phyloP scores from a whole-genome alignment of 768 basidiomycete genomes.

The Tephrocybe sp. region DNA sequence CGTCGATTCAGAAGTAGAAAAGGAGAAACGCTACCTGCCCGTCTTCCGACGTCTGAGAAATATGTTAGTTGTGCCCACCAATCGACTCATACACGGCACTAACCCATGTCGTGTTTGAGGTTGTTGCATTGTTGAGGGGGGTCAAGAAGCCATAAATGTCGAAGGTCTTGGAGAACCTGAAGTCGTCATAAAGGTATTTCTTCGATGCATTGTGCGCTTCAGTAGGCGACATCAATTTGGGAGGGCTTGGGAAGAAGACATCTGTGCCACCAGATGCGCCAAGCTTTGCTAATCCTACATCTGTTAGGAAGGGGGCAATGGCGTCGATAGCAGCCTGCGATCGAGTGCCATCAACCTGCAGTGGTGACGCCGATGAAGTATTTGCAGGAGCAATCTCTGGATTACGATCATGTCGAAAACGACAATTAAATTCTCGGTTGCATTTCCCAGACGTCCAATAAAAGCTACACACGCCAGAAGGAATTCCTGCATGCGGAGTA shows the following conservation, averaged over 20 bases:
- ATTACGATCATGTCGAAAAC: conserved; percentile 34
- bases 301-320: conserved; percentile 46
- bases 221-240: conserved; percentile 37
- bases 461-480: conserved; percentile 42
- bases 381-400: conserved; percentile 3
- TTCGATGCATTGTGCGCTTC: conserved; percentile 47
- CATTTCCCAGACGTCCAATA: conserved; percentile 52
- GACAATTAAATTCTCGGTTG: conserved; percentile 45
- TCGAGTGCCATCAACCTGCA: conserved; percentile 1
- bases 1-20: background rate
- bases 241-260: conserved; percentile 37
- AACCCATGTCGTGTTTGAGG: conserved; percentile 44
- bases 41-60: conserved; percentile 42
- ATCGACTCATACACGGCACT: background rate
- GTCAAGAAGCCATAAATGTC: conserved; percentile 48
- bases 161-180: conserved; percentile 37
- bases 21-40: conserved; percentile 41
- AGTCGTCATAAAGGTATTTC: conserved; percentile 42
- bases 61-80: conserved; percentile 5
- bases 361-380: background rate
- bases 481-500: conserved; percentile 16
- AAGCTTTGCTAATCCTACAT: conserved; percentile 43
- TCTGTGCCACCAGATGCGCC: conserved; percentile 42
- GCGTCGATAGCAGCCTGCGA: conserved; percentile 16
- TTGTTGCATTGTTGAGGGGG: conserved; percentile 36